Evolutionary conservation across 306 rosid species (phyloP), one percentile per base, ranked within the genome.

Genomic region (Corylus avellana): DNA sequence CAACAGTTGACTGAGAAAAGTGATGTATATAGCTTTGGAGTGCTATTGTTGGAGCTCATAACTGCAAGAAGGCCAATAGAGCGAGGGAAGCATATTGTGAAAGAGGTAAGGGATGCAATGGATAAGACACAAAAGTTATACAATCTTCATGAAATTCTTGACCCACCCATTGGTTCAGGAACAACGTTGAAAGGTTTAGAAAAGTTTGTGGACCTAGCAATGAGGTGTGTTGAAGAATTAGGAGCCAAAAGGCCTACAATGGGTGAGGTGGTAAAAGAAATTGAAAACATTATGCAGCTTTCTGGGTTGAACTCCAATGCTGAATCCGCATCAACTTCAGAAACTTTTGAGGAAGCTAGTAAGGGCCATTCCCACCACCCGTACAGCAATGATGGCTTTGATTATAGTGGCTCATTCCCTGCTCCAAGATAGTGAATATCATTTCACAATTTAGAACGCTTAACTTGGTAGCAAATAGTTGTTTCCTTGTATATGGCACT

Each of bases 21-120:
- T 61, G 87, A 89, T 75, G 89, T 87, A 0, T 85, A 81, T 39
- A 84, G 91, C 75, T 89, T 81, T 70, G 91, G 91, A 32, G 93
- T 87, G 46, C 47, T 89, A 56, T 67, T 87, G 88, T 20, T 89
- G 48, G 92, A 89, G 78, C 20, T 87, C 48, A 63, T 89, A 37
- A 89, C 92, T 18, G 82, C 91, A 2, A 87, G 53, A 68, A 73
- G 32, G 25, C 89, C 92, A 18, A 85, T 87, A 22, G 75, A 85
- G 61, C 13, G 7, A 29, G 90, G 92, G 37, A 76, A 76, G 55
- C 78, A 81, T 12, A 75, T 89, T 5, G 89, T 83, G n/a, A 77
- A 78, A 55, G 84, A 68, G 75, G 87, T 85, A 20, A 29, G 62
- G 16, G 37, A 4, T 14, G 51, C 81, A 58, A 79, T 81, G 75